Conservation (phyloP, 2,329 filamentous ascomycete genomes). For the Chrysoporthe cubensis region DNA sequence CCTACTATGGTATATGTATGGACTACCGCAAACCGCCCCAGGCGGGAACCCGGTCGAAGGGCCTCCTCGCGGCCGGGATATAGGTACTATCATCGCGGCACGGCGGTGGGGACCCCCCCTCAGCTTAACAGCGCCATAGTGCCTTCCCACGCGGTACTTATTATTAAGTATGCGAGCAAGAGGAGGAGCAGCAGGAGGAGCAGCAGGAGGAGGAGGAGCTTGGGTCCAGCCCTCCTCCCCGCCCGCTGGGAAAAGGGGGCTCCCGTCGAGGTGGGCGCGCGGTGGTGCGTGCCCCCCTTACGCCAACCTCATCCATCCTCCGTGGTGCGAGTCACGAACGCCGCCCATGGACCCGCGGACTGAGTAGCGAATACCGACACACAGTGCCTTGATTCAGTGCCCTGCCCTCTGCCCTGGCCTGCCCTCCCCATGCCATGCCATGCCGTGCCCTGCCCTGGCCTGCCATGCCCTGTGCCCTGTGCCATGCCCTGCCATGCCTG, state of each 20-base stretch:
- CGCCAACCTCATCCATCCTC: constrained; percentile 2
- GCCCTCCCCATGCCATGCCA: background rate
- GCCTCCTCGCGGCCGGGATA: no score
- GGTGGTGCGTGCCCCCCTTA: background rate
- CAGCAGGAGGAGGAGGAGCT: background rate
- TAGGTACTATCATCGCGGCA: no score
- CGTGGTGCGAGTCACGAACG: constrained; percentile 2
- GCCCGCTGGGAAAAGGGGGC: constrained; percentile 5
- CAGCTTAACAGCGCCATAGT: background rate
- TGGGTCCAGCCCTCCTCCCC: constrained; percentile 2
- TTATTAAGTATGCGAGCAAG: no score
- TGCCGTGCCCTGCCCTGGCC: background rate
- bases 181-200: no score
- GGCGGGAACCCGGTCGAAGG: no score
- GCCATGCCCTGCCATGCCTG: background rate
- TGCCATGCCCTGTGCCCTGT: background rate
- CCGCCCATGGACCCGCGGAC: background rate
- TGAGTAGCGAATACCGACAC: background rate
- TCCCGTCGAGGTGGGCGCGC: constrained; percentile 3
- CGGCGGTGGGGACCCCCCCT: no score
- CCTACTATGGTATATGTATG: no score
- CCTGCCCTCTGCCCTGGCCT: no score
- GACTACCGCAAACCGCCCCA: no score
- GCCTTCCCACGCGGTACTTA: no score
- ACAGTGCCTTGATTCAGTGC: background rate